Evolutionary conservation across 441 rosid genomes (phyloP).

Genomic region (Bocquillonia castaneifolia): DNA sequence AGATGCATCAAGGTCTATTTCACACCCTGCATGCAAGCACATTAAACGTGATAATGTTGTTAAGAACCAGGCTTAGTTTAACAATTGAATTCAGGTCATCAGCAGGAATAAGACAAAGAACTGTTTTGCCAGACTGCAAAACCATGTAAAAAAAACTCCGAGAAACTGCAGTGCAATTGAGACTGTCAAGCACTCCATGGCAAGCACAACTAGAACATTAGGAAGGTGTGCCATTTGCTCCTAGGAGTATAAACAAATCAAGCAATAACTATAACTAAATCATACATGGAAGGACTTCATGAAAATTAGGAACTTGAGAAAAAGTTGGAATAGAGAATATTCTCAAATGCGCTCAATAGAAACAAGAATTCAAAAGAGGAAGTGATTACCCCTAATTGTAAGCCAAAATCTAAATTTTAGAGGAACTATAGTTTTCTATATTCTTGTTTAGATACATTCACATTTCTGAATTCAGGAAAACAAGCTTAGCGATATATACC

Average conservation of each 20-base stretch:
- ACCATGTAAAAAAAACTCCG: background rate
- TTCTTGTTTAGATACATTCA: background rate
- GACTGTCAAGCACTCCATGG: background rate
- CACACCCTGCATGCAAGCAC: too few species aligned
- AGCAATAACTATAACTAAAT: background rate
- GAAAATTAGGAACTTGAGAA: background rate
- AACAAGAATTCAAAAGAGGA: background rate
- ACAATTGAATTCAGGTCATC: too few species aligned
- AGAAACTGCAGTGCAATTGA: background rate
- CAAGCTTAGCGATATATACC: constrained; percentile 35
- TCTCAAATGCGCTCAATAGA: background rate
- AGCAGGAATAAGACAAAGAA: too few species aligned
- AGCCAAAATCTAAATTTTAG: background rate
- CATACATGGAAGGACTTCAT: background rate
- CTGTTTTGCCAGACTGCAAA: background rate
- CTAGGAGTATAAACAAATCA: background rate
- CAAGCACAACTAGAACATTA: background rate
- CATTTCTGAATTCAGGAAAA: background rate
- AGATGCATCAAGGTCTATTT: too few species aligned
- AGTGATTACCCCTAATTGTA: background rate
- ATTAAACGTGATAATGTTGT: too few species aligned
- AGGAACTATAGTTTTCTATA: too few species aligned
- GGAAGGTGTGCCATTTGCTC: background rate
- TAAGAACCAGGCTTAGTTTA: too few species aligned
- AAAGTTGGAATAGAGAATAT: background rate